Conservation (phyloP, 2,329 filamentous ascomycete species). For the Bisporella sp. region DNA sequence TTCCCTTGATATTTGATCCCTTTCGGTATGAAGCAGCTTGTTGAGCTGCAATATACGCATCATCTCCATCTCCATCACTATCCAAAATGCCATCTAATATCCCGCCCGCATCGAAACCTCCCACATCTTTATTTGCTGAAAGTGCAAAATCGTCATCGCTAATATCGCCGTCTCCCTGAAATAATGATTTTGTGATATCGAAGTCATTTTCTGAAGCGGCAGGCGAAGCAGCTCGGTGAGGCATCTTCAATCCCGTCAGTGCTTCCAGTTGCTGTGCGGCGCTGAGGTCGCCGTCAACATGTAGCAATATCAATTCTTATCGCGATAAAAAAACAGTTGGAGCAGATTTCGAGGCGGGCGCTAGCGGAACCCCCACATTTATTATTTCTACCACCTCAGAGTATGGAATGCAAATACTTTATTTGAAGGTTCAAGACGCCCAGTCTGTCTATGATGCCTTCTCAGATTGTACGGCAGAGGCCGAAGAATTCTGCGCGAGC, state of each 20-base stretch:
- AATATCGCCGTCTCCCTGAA: slow-evolving; percentile 52
- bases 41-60: slow-evolving; percentile 81
- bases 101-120: slow-evolving; percentile 51
- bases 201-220: slow-evolving; percentile 83
- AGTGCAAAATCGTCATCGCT: slow-evolving; percentile 34
- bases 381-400: too few species aligned
- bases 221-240: slow-evolving; percentile 68
- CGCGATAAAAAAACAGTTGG: background rate
- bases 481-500: slow-evolving; percentile 12
- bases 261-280: too few species aligned
- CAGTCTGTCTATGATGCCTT: slow-evolving; percentile 17
- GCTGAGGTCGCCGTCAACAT: background rate
- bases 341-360: background rate
- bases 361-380: background rate
- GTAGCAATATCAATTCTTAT: slow-evolving; percentile 7
- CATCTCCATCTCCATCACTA: slow-evolving; percentile 62
- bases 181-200: slow-evolving; percentile 77
- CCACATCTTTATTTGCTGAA: slow-evolving; percentile 29
- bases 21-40: slow-evolving; percentile 88
- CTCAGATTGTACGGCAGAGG: slow-evolving; percentile 16
- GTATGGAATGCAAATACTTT: background rate
- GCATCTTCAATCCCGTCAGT: slow-evolving; percentile 43
- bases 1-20: slow-evolving; percentile 71
- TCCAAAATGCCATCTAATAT: slow-evolving; percentile 52
- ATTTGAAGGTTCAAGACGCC: background rate